These are phyloP conservation scores for Quercus lobata DNA, from an alignment of 331 rosid genomes.

Conservation along the genomic window DNA sequence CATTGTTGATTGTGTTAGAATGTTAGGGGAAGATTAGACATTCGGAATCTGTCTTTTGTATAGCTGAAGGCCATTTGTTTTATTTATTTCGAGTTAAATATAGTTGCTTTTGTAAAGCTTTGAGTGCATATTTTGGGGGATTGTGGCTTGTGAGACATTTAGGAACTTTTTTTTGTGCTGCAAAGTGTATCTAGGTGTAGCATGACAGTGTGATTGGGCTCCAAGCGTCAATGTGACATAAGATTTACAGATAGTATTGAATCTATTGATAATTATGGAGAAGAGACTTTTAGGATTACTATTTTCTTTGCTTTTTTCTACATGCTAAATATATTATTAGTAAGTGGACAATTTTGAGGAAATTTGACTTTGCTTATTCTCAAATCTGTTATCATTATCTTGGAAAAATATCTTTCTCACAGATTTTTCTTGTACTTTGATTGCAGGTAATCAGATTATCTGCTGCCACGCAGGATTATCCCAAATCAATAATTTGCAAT, in stretches of 20 bases:
- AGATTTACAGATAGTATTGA: background rate
- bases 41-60: background rate
- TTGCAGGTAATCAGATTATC: slow-evolving; percentile 88
- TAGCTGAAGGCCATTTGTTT: background rate
- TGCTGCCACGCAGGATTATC: slow-evolving; percentile 89
- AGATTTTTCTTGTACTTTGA: slow-evolving; percentile 17
- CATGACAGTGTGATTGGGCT: background rate
- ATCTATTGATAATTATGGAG: background rate
- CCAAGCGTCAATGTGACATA: background rate
- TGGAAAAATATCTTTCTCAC: slow-evolving; percentile 13
- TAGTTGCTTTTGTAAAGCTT: background rate
- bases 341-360: background rate
- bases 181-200: background rate
- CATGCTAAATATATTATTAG: background rate
- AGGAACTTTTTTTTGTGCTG: background rate
- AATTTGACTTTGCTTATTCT: background rate
- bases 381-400: background rate
- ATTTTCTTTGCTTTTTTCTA: background rate
- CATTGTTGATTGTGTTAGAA: background rate
- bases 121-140: background rate
- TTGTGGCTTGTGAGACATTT: background rate
- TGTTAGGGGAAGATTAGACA: background rate
- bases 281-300: background rate
- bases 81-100: background rate
- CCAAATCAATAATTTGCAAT: slow-evolving; percentile 68